Conservation (phyloP, 106 monocot species). For the Hemerocallis citrina region DNA sequence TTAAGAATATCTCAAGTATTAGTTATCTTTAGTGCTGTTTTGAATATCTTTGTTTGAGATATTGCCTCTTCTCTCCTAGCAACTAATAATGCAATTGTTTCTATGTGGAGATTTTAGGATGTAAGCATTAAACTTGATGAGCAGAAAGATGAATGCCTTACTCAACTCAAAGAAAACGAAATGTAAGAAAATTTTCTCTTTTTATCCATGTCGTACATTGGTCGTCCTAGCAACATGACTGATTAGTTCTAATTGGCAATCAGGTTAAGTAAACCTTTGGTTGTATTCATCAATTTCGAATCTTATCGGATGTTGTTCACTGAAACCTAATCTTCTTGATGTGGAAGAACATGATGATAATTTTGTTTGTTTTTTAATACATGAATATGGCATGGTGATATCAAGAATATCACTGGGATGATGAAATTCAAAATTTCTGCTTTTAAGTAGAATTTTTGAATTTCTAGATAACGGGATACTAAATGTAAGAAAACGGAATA, state of each 20-base stretch:
- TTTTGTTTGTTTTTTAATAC: too few relatives aligned
- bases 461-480: too few relatives aligned
- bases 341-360: not conserved
- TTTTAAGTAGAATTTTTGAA: too few relatives aligned
- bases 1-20: too few relatives aligned
- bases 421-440: too few relatives aligned
- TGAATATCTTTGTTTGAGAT: not conserved
- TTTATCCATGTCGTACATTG: not conserved
- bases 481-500: too few relatives aligned
- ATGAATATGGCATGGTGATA: too few relatives aligned
- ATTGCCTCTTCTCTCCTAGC: not conserved
- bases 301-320: not conserved
- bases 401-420: too few relatives aligned
- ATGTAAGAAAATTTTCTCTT: constrained; percentile 38
- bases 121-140: constrained; percentile 86
- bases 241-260: not conserved
- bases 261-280: not conserved
- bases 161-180: constrained; percentile 88
- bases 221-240: not conserved
- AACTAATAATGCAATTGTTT: not conserved
- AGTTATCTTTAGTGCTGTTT: not conserved
- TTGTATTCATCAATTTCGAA: too few relatives aligned
- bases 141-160: constrained; percentile 81
- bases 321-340: not conserved
- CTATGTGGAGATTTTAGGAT: constrained; percentile 41